Conservation (phyloP, 1,284 basidiomycete genomes). For the Pholiota adiposa region DNA sequence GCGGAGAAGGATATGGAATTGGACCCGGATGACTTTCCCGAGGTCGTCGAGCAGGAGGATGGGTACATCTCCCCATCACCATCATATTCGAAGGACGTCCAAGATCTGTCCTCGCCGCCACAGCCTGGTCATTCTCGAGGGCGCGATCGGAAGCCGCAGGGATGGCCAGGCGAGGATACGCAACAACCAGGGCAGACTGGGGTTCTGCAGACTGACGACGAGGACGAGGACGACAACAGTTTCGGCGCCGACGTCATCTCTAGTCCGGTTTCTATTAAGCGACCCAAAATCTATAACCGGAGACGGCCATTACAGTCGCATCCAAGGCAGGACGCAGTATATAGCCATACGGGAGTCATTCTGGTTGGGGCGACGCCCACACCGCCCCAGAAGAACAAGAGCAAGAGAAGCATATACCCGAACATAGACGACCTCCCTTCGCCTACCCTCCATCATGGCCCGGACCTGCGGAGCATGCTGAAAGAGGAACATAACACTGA, state of each 20-base stretch:
- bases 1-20: constrained; percentile 32
- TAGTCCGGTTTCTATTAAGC: constrained; percentile 51
- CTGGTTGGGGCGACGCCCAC: constrained; percentile 34
- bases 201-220: constrained; percentile 20
- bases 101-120: constrained; percentile 68
- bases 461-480: constrained; percentile 48
- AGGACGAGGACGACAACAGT: constrained; percentile 34
- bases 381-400: constrained; percentile 2
- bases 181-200: constrained; percentile 5
- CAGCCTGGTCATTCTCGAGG: constrained; percentile 25
- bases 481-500: constrained; percentile 53
- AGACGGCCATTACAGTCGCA: constrained; percentile 16
- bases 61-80: constrained; percentile 74
- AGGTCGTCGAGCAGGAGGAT: constrained; percentile 69
- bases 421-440: constrained; percentile 18
- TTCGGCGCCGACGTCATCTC: constrained; percentile 64
- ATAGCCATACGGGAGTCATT: constrained; percentile 18
- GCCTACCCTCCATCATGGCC: constrained; percentile 33
- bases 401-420: neutral
- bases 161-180: neutral
- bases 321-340: neutral
- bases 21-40: constrained; percentile 39
- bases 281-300: constrained; percentile 9
- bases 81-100: constrained; percentile 54
- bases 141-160: neutral